These are phyloP conservation scores for Aspergillus udagawae DNA, from an alignment of 2,329 filamentous ascomycete species.

Conservation along the genomic window DNA sequence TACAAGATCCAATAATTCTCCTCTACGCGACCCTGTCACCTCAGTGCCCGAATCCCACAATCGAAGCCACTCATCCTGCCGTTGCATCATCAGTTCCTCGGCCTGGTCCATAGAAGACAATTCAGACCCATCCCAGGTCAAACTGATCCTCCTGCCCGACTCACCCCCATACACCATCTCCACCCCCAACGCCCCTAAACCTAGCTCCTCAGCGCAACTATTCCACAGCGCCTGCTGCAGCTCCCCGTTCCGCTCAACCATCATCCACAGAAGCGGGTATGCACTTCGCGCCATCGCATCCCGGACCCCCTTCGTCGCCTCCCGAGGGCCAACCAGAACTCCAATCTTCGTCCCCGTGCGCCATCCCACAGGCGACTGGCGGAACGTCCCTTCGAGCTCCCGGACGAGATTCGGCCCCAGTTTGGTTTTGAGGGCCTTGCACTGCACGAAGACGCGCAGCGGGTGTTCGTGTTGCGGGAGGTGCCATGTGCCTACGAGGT, in stretches of 20 bases:
- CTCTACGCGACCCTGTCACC: constrained; percentile 12
- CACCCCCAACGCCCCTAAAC: constrained; percentile 36
- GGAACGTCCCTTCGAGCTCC: constrained; percentile 63
- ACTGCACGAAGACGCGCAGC: constrained; percentile 44
- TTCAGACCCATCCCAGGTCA: constrained; percentile 37
- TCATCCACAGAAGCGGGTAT: constrained; percentile 66
- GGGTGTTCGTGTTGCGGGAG: constrained; percentile 31
- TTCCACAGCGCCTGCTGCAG: constrained; percentile 46
- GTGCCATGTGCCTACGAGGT: constrained; percentile 45
- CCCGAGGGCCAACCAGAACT: constrained; percentile 63
- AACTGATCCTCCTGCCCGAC: constrained; percentile 16
- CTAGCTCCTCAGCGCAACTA: constrained; percentile 34
- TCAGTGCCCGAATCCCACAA: constrained; percentile 22
- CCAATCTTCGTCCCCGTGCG: constrained; percentile 62
- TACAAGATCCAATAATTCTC: constrained; percentile 25
- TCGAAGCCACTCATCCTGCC: constrained; percentile 26
- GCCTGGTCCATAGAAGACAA: constrained; percentile 31
- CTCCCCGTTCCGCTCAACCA: constrained; percentile 36
- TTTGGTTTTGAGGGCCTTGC: constrained; percentile 42
- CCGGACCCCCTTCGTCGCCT: constrained; percentile 74
- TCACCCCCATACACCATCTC: constrained; percentile 30
- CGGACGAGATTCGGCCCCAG: constrained; percentile 43
- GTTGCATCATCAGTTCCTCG: constrained; percentile 20
- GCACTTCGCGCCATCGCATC: constrained; percentile 64
- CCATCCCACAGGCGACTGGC: constrained; percentile 70